Base-by-base conservation (phyloP, 2,329 filamentous ascomycete genomes). In the Fusarium odoratissimum region DNA sequence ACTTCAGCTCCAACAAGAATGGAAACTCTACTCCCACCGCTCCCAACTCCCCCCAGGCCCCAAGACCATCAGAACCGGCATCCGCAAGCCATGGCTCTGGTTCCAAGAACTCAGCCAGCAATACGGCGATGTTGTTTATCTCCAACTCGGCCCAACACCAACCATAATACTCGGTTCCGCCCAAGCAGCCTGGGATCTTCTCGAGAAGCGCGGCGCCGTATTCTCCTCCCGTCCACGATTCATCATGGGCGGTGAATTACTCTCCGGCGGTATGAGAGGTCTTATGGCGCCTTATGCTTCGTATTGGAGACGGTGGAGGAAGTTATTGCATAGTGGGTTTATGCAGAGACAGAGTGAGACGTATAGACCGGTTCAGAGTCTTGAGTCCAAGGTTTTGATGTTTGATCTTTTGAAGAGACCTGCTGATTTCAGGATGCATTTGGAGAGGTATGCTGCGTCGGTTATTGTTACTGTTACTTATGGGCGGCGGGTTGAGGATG, bases 201-300 rank as follows among this genome's bases (percentile, higher is more conserved):
- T 85, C 1, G 84, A 86, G 69, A 83, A 82, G 60, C 80, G 81
- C 8, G 83, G 84, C 4, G 78, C 82, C 6, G 80, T 83, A 42
- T 86, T 83, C 62, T 85, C 84, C 0, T 86, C 84, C 0, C 79
- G 84, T 0, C 84, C 84, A 1, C 79, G 84, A 6, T 86, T 86
- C 69, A 84, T 85, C 63, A 83, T 85, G 79, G 84, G 84, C 31
- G 81, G 82, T 4, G 83, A 85, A 45, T 75, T 84, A 1, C 75
- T 85, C 0, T 85, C 84, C 0, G 81, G 79, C 1, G 83, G 83
- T 0, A 79, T 84, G 78, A 78, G 83, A 8, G 83, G 83, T 0
- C 75, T 86, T 8, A 85, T 85, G 79, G 81, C 84, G 8, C 83
- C 83, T 0, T 85, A 86, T 67, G 79, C 79, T 0, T 64, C 79